These are phyloP conservation scores for Myrica gale DNA, from an alignment of 306 rosid genomes.

Conservation along the genomic window DNA sequence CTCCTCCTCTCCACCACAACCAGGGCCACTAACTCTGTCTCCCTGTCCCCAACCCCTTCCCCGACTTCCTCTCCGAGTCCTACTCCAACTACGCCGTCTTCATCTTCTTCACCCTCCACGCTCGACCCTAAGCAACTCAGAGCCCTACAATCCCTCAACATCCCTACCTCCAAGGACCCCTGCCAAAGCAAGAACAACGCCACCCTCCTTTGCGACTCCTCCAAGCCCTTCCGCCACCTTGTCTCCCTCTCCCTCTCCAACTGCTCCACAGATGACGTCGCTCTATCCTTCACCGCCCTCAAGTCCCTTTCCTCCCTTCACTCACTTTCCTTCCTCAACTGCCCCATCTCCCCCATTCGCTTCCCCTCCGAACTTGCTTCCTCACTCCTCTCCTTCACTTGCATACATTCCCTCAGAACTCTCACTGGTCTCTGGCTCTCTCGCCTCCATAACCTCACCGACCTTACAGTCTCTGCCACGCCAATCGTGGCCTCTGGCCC, in stretches of 20 bases:
- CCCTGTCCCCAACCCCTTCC: slow-evolving; percentile 21
- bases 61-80: slow-evolving; percentile 26
- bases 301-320: slow-evolving; percentile 76
- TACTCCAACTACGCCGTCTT: background rate
- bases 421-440: slow-evolving; percentile 87
- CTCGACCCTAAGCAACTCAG: slow-evolving; percentile 84
- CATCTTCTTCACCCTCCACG: slow-evolving; percentile 29
- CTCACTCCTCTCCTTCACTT: slow-evolving; percentile 77
- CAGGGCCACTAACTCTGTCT: slow-evolving; percentile 1
- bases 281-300: slow-evolving; percentile 90
- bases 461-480: slow-evolving; percentile 61
- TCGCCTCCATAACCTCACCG: slow-evolving; percentile 71
- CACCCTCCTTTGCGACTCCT: slow-evolving; percentile 57
- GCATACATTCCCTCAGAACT: slow-evolving; percentile 51
- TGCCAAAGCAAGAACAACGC: slow-evolving; percentile 64
- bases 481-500: slow-evolving; percentile 62
- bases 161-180: slow-evolving; percentile 80
- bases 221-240: slow-evolving; percentile 82
- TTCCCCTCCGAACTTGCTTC: slow-evolving; percentile 65
- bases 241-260: slow-evolving; percentile 63
- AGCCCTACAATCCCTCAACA: slow-evolving; percentile 85
- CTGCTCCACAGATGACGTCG: slow-evolving; percentile 62
- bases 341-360: slow-evolving; percentile 79
- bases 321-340: slow-evolving; percentile 69
- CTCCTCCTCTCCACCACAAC: slow-evolving; percentile 15